Evolutionary conservation across 2,329 filamentous ascomycete species (phyloP).

Genomic region (Alternaria sp.): DNA sequence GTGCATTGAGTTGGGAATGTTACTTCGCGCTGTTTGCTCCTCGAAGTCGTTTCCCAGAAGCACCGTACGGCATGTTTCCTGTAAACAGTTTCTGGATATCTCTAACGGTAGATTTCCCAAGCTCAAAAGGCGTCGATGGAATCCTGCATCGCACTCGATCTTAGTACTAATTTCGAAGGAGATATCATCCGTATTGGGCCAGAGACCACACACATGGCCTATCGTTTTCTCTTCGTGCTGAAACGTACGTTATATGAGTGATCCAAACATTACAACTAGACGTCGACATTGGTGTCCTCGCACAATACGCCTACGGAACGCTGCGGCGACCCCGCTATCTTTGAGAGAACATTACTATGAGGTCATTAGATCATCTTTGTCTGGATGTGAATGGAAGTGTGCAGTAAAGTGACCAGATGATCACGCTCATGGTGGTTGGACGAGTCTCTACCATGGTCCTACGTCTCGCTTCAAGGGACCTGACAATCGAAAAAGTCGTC

Average conservation of each 20-base stretch:
- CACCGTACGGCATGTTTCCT: neutral
- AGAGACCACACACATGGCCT: too few relatives aligned
- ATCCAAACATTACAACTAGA: too few relatives aligned
- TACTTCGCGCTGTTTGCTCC: neutral
- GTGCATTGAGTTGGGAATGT: neutral
- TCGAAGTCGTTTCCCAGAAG: neutral
- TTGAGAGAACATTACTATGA: neutral
- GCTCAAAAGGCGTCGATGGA: too few relatives aligned
- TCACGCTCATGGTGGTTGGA: neutral
- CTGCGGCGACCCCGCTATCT: neutral
- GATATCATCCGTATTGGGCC: too few relatives aligned
- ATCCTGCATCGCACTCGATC: too few relatives aligned
- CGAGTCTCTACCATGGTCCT: conserved; percentile 9
- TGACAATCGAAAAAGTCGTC: neutral
- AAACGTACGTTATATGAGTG: neutral
- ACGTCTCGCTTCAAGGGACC: neutral
- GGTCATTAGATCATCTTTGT: too few relatives aligned
- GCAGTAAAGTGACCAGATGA: neutral
- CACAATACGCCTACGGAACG: neutral
- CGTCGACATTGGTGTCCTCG: neutral
- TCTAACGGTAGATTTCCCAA: too few relatives aligned
- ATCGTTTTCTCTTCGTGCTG: neutral
- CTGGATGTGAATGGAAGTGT: neutral
- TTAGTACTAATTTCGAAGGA: too few relatives aligned
- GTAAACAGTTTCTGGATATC: neutral